These are phyloP conservation scores for Candida tropicalis DNA, from an alignment of 1,139 yeast species.

Conservation along the genomic window DNA sequence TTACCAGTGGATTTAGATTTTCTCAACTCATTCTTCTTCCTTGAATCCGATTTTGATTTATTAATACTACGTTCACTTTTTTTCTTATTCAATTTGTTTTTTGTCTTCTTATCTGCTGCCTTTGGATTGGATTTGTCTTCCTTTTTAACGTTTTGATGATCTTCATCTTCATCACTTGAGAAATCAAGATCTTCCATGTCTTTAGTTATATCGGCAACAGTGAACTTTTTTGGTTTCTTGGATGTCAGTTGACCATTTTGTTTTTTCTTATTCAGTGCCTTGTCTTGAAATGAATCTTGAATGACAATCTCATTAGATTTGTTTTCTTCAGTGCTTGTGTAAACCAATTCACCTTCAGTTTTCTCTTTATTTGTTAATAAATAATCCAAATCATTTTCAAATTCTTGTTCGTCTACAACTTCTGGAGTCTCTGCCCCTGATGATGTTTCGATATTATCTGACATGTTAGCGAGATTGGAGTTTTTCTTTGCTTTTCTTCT, in stretches of 20 bases:
- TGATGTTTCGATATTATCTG: conserved; percentile 3
- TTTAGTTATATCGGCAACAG: conserved; percentile 25
- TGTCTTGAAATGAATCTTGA: conserved; percentile 6
- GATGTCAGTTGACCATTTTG: not conserved
- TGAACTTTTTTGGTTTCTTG: conserved; percentile 10
- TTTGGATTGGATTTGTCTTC: not conserved
- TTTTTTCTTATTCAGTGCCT: conserved; percentile 3
- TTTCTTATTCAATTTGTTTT: conserved; percentile 5
- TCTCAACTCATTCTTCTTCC: conserved; percentile 1
- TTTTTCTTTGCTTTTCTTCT: conserved; percentile 10
- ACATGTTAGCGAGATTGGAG: not conserved
- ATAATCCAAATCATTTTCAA: conserved; percentile 21
- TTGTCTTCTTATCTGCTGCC: conserved; percentile 3
- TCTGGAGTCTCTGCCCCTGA: conserved; percentile 12
- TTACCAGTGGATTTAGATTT: conserved; percentile 1
- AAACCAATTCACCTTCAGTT: not conserved
- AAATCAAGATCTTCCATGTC: conserved; percentile 29
- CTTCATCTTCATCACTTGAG: conserved; percentile 25
- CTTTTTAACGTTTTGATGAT: not conserved
- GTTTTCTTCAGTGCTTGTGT: conserved; percentile 1
- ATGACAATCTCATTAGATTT: conserved; percentile 9
- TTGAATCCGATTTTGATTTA: not conserved
- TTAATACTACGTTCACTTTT: conserved; percentile 1
- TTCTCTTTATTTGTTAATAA: conserved; percentile 16
- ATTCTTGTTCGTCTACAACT: conserved; percentile 12